Evolutionary conservation across 495 filamentous ascomycete species (phyloP), one percentile per base, ranked within the genome.

Genomic region (Aspergillus biplanus): DNA sequence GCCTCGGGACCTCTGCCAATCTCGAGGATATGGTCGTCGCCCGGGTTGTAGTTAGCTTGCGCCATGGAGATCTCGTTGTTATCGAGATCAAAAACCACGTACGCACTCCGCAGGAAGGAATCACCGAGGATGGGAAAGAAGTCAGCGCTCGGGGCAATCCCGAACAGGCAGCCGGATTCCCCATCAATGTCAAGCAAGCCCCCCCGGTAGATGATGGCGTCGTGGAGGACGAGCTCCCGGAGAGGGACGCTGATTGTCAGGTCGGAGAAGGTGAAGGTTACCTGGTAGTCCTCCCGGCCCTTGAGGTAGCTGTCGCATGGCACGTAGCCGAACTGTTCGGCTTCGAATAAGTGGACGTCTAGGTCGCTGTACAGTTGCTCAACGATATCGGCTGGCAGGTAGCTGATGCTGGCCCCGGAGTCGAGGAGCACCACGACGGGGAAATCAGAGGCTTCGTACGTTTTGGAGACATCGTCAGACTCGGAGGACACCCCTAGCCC

Each of bases 21-120:
- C 76, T 93, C 92, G 18, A 81, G 64, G 55, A 96, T 81, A 53
- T 84, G 82, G 18, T 83, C 81, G 11, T 78, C 67, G 0, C 87
- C 89, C 4, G 84, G 78, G 72, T 93, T 89, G 73, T 91, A 92
- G 63, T 85, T 87, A 0, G 92, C 92, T 69, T 90, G 87, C 4
- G 91, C 93, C 55, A 97, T 78, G 1, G 71, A 74, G 63, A 96
- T 91, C 76, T 91, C 80, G 74, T 94, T 90, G 72, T 92, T 94
- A 13, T 82, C 83, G 44, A 96, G 79, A 67, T 96, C 91, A 67
- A 92, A 97, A 5, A 97, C 92, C 7, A 95, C 86, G 68, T 97
- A 97, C 0, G 93, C 92, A 39, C 88, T 89, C 37, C 93, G 82
- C n/a, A 97, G 82, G 79, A 97, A 97, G 0, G 92, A 92, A 69